Evolutionary conservation across 768 basidiomycete species (phyloP), one percentile per base, ranked within the genome.

Genomic region (Boletus rufocinnamomeus): DNA sequence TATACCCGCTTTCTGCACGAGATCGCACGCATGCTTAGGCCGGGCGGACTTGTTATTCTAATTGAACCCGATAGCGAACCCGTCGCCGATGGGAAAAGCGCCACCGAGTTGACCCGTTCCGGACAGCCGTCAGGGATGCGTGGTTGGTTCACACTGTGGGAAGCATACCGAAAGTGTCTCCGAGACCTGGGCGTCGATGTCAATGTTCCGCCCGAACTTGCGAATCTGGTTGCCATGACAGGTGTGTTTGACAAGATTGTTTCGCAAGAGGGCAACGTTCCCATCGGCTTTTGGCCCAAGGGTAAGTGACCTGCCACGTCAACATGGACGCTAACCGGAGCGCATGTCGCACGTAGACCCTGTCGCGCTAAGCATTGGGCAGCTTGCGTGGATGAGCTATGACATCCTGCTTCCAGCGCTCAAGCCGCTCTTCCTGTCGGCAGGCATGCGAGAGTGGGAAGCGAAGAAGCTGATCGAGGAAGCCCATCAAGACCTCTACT

Each of bases 321-420:
- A 34, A n/a, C 34, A 45, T 58, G 56, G 37, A 37, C n/a, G 55
- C 23, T 54, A 46, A 69, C 54, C 43, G 37, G 50, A 61, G 17
- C 54, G 38, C 47, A 35, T 23, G 54, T 65, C 51, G 45, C 35
- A 50, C 58, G 21, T 50, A 88, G 87, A 88, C 70, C 76, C 78
- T 9, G 73, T 80, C 52, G 76, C 81, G 37, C 77, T 88, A 37
- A 87, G 84, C 25, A 80, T 87, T 50, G 87, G 86, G 8, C 86
- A 89, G 64, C 72, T 89, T 23, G 85, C 86, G 41, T 89, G 88
- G 88, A 83, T 88, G 84, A 82, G 84, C 60, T 84, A 83, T 63
- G 88, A 89, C 62, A 76, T 82, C 25, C 78, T 88, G 60, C 75
- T 89, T 38, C 85, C 85, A 34, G 84, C 85, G 5, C 69, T 89